Base-by-base conservation (phyloP, 306 rosid species). In the Lathyrus sativus region DNA sequence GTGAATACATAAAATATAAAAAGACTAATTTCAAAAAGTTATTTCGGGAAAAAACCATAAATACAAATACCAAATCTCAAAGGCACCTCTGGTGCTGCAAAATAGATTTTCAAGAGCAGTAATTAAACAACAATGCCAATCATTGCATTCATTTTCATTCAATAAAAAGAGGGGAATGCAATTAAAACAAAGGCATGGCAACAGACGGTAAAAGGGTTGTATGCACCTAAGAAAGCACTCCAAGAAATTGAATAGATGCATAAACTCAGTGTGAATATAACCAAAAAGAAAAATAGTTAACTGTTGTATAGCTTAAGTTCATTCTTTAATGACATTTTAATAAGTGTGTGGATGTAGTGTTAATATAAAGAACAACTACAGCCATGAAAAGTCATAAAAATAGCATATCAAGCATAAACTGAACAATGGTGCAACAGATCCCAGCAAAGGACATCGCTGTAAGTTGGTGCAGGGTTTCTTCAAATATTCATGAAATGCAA, bases 1-100 rank as follows among this genome's bases (percentile, higher is more conserved):
- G 71, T 61, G 84, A 84, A 84, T 84, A 86, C 67, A 80, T 78
- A 67, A 31, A 71, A 76, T 84, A 68, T 85, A 82, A 87, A 87
- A 79, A 70, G 70, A 73, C 79, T 51, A 50, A 66, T 69, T 80
- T 82, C 74, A 70, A 65, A 74, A 80, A 42, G 35, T 57, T 46
- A 79, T 57, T 56, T 72, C 62, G 8, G 53, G 28, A 29, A 58
- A 58, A 56, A 76, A 61, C 54, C 39, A 35, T 2, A 33, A 33
- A 38, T 15, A 62, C 13, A 76, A 68, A 65, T 41, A 60, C 44
- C 45, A 73, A 62, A 63, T 18, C 42, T 58, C 46, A 45, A 75
- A 76, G 53, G 72, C 57, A 79, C 79, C 85, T 72, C 65, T 43
- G 59, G 33, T n/a, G 29, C 66, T 75, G 78, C 81, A 72, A 66